Conservation (phyloP, 192 early-diverging fungal species). For the Linderina pennispora region DNA sequence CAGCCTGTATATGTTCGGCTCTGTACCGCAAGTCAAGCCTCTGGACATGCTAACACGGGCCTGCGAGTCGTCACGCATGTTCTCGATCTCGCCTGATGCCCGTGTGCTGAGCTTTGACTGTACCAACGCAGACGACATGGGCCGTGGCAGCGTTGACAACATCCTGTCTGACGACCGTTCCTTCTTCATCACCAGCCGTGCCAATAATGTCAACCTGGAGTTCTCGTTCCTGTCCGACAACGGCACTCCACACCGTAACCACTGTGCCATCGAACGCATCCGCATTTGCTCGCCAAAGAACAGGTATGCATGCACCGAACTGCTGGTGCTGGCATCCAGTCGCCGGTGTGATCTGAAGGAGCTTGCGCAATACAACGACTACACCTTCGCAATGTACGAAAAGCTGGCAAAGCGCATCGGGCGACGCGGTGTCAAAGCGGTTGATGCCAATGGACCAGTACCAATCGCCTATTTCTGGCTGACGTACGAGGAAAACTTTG, state of each 20-base stretch:
- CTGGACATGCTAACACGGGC: slow-evolving; percentile 1
- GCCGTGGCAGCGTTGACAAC: slow-evolving; percentile 19
- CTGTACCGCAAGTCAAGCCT: slow-evolving; percentile 1
- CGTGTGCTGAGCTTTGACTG: slow-evolving; percentile 7
- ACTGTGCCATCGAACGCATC: slow-evolving; percentile 31
- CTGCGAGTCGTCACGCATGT: slow-evolving; percentile 9
- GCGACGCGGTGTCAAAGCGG: not conserved
- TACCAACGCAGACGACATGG: slow-evolving; percentile 28
- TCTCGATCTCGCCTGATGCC: slow-evolving; percentile 14
- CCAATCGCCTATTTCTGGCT: slow-evolving; percentile 49
- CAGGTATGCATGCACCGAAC: slow-evolving; percentile 31
- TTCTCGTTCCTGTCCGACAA: slow-evolving; percentile 5
- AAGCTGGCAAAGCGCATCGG: slow-evolving; percentile 7
- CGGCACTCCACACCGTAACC: not conserved
- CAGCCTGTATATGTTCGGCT: slow-evolving; percentile 3
- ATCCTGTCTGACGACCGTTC: slow-evolving; percentile 12
- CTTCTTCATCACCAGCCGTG: slow-evolving; percentile 12
- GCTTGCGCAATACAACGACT: slow-evolving; percentile 33
- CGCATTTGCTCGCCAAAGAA: slow-evolving; percentile 19
- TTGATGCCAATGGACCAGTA: slow-evolving; percentile 9
- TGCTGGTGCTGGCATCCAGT: slow-evolving; percentile 44
- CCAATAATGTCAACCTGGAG: slow-evolving; percentile 35
- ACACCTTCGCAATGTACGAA: slow-evolving; percentile 42
- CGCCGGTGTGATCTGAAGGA: slow-evolving; percentile 20
- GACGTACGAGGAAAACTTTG: slow-evolving; percentile 29